Percentiles rank a stretch among this genome's conserved stretches.
phyloP scores from a whole-genome alignment of 495 filamentous ascomycete genomes.

The Penicillium canescens region DNA sequence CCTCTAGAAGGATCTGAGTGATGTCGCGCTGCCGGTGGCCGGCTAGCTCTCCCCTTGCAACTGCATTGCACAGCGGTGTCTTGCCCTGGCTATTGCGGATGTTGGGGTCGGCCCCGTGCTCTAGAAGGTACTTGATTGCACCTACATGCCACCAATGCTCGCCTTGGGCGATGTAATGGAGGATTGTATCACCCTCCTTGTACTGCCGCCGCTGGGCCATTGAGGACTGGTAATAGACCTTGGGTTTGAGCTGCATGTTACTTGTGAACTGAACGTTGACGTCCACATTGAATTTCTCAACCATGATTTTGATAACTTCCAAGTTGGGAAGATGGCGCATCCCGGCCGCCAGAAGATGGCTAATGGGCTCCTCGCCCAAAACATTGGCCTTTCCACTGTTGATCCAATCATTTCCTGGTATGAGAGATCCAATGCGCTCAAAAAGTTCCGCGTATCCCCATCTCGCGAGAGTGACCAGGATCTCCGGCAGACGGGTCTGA shows the following conservation, averaged over 20 bases:
- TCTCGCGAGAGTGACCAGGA: conserved; percentile 14
- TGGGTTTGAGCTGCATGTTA: conserved; percentile 8
- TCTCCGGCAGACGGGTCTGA: background rate
- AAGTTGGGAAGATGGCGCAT: conserved; percentile 39
- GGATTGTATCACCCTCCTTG: conserved; percentile 25
- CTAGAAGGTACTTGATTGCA: conserved; percentile 43
- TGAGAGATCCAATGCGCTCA: conserved; percentile 11
- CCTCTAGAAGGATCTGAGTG: conserved; percentile 28
- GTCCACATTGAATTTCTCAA: conserved; percentile 39
- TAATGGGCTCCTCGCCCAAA: conserved; percentile 7
- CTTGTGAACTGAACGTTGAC: conserved; percentile 23
- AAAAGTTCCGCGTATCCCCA: conserved; percentile 23
- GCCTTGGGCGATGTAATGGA: conserved; percentile 38
- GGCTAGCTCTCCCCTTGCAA: conserved; percentile 8
- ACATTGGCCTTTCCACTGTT: conserved; percentile 1
- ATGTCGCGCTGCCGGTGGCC: conserved; percentile 22
- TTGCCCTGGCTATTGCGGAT: conserved; percentile 30
- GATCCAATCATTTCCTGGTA: conserved; percentile 13
- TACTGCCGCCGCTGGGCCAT: conserved; percentile 4
- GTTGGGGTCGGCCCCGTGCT: conserved; percentile 41
- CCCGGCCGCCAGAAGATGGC: conserved; percentile 31
- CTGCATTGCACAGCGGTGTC: conserved; percentile 43
- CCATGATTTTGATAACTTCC: conserved; percentile 39
- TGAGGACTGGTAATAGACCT: conserved; percentile 11
- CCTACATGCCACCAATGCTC: conserved; percentile 46